phyloP scores from a whole-genome alignment of 768 basidiomycete genomes.

The Auriscalpium microsporum region DNA sequence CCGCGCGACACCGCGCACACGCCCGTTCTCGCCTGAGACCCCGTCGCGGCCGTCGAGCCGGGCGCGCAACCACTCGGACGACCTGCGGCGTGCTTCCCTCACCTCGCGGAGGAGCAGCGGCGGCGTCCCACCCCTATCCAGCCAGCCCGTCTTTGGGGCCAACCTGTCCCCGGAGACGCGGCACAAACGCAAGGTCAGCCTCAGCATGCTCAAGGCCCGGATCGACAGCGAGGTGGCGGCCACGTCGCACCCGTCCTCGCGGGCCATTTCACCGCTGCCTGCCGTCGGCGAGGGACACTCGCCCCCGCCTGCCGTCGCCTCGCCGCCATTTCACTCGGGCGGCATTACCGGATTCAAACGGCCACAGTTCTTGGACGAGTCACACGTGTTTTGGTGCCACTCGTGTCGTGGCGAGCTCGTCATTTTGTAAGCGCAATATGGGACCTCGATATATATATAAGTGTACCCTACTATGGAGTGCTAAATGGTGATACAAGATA shows the following conservation, averaged over 20 bases:
- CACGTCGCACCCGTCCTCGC: conserved; percentile 36
- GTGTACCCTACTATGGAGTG: not conserved
- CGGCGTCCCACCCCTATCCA: conserved; percentile 26
- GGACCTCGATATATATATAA: not conserved
- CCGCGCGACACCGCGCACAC: conserved; percentile 33
- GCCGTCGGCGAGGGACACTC: conserved; percentile 23
- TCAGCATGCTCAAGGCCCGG: conserved; percentile 85
- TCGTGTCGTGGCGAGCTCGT: conserved; percentile 78
- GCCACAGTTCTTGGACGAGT: conserved; percentile 78
- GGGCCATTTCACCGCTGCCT: conserved; percentile 42
- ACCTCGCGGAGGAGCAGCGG: conserved; percentile 18
- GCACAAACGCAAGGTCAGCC: conserved; percentile 75
- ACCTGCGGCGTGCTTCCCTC: conserved; percentile 31
- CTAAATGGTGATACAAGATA: not conserved
- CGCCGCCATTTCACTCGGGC: conserved; percentile 6
- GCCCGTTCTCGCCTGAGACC: conserved; percentile 34
- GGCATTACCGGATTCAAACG: conserved; percentile 22
- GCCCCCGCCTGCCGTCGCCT: conserved; percentile 19
- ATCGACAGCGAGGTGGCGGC: conserved; percentile 72
- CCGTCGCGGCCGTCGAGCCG: conserved; percentile 42
- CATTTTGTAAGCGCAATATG: conserved; percentile 39
- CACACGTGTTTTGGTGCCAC: conserved; percentile 86
- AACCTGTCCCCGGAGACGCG: conserved; percentile 65
- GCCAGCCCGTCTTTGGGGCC: conserved; percentile 33
- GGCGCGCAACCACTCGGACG: conserved; percentile 29